Evolutionary conservation across 1,284 basidiomycete species (phyloP).

Genomic region (Papiliotrema laurentii): DNA sequence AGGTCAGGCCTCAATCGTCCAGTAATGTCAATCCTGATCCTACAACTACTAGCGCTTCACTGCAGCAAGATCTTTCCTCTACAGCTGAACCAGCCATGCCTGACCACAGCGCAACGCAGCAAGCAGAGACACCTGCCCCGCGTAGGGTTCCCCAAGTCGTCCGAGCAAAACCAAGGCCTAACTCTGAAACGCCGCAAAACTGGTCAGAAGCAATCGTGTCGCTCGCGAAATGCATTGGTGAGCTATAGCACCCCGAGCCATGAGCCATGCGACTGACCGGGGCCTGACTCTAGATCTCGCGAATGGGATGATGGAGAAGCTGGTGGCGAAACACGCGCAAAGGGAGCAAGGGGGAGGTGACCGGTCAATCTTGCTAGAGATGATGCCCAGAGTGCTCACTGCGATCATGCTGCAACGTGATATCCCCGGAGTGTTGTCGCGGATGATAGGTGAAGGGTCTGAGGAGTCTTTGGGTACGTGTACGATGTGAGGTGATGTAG

Average conservation of each 20-base stretch:
- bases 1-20: too few relatives aligned
- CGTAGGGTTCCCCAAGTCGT: too few relatives aligned
- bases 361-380: constrained; percentile 2
- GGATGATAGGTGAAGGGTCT: constrained; percentile 10
- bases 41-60: too few relatives aligned
- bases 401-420: constrained; percentile 10
- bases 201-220: constrained; percentile 18
- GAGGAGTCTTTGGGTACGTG: background rate
- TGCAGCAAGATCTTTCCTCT: too few relatives aligned
- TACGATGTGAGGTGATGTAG: too few relatives aligned
- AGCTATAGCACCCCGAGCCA: background rate
- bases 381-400: constrained; percentile 7
- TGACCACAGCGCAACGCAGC: too few relatives aligned
- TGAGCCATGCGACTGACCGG: background rate
- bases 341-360: background rate
- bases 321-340: background rate
- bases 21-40: too few relatives aligned
- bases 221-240: constrained; percentile 17
- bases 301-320: constrained; percentile 4
- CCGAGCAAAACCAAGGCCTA: too few relatives aligned
- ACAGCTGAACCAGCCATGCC: too few relatives aligned
- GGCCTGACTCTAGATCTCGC: constrained; percentile 5
- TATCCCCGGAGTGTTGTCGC: constrained; percentile 3
- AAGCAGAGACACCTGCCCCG: too few relatives aligned
- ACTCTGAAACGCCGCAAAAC: constrained; percentile 1